A percentile compares a stretch with the other conserved stretches of the same genome.
Evolutionary conservation across 768 basidiomycete species (phyloP).

Genomic region (Pleurotus tuoliensis): DNA sequence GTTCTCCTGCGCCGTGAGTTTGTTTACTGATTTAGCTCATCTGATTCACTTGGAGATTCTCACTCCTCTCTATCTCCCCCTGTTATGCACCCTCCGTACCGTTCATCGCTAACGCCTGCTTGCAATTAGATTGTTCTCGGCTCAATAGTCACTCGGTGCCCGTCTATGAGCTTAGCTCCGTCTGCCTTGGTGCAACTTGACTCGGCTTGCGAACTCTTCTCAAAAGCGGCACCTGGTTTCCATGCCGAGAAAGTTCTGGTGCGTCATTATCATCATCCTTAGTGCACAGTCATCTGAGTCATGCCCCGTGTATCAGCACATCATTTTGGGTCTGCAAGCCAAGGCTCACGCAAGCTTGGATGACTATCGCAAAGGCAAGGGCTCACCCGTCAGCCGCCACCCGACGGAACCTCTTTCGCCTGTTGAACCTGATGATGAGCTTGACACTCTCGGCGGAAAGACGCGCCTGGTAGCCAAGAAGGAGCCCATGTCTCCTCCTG

Average conservation of each 20-base stretch:
- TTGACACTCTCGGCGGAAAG: constrained; percentile 60
- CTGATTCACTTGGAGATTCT: neutral
- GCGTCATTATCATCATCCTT: constrained; percentile 17
- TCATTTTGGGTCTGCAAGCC: constrained; percentile 61
- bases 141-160: constrained; percentile 73
- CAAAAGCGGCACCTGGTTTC: constrained; percentile 65
- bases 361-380: constrained; percentile 58
- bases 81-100: constrained; percentile 1
- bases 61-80: neutral
- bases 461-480: constrained; percentile 63
- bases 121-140: constrained; percentile 58
- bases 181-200: constrained; percentile 72
- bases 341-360: constrained; percentile 64
- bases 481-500: constrained; percentile 32
- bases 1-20: constrained; percentile 64
- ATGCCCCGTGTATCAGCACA: constrained; percentile 34
- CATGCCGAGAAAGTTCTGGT: constrained; percentile 64
- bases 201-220: constrained; percentile 70
- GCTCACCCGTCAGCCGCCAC: constrained; percentile 38
- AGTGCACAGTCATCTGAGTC: neutral
- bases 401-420: constrained; percentile 38
- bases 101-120: neutral
- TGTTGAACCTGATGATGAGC: constrained; percentile 56
- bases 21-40: neutral
- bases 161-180: constrained; percentile 74